Conservation (phyloP, 495 filamentous ascomycete species). For the Terfezia claveryi region DNA sequence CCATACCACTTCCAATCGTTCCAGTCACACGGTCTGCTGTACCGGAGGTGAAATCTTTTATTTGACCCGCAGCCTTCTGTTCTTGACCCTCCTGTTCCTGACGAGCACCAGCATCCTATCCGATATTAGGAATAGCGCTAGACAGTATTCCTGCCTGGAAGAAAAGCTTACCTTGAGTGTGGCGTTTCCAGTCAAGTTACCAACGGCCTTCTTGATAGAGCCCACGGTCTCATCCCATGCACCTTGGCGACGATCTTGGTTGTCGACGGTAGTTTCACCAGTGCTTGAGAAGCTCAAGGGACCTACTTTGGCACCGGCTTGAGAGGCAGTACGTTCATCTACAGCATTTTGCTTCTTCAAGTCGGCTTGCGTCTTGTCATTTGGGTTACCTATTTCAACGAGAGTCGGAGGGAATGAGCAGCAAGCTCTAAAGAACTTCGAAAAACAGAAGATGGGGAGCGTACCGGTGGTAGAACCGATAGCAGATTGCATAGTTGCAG, state of each 20-base stretch:
- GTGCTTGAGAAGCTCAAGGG: conserved; percentile 43
- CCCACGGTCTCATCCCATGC: conserved; percentile 75
- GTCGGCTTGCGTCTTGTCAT: conserved; percentile 26
- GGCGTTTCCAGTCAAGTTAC: conserved; percentile 53
- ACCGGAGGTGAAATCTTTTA: conserved; percentile 52
- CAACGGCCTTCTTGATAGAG: conserved; percentile 61
- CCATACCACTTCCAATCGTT: conserved; percentile 42
- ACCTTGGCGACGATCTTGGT: conserved; percentile 47
- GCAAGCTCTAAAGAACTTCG: not conserved
- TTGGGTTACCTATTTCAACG: conserved; percentile 12
- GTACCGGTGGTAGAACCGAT: conserved; percentile 57
- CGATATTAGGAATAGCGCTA: too few species aligned
- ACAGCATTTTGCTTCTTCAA: conserved; percentile 37
- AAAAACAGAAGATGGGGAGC: not conserved
- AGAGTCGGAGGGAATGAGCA: not conserved
- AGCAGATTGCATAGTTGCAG: conserved; percentile 46
- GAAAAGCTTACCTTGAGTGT: conserved; percentile 29
- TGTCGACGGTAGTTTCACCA: conserved; percentile 49
- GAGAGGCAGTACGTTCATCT: conserved; percentile 43
- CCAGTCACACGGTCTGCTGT: conserved; percentile 50
- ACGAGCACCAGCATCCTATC: conserved; percentile 13
- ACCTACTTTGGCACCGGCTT: conserved; percentile 49
- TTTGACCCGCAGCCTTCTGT: conserved; percentile 65
- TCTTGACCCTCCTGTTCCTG: conserved; percentile 66
- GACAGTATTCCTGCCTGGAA: too few species aligned